Percentiles rank a stretch among this genome's conserved stretches.
phyloP scores from a whole-genome alignment of 768 basidiomycete species.

The Psilocybe azurescens region DNA sequence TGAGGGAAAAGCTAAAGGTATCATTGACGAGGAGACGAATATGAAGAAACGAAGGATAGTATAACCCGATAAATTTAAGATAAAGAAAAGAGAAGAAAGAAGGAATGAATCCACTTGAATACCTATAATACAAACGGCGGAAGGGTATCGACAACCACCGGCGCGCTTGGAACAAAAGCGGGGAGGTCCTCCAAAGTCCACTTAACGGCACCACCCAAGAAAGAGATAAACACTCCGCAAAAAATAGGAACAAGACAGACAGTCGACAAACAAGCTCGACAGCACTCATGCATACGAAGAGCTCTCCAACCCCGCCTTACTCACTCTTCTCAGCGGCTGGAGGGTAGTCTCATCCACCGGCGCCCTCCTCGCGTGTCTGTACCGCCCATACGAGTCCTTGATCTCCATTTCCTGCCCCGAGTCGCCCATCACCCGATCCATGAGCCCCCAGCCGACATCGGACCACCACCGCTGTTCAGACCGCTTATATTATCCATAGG shows the following conservation, averaged over 20 bases:
- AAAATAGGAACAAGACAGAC: background rate
- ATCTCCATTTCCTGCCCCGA: conserved; percentile 88
- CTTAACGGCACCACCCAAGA: background rate
- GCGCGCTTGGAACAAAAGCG: background rate
- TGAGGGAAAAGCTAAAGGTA: too few relatives aligned
- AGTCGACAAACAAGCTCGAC: background rate
- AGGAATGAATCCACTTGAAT: background rate
- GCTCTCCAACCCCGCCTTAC: conserved; percentile 93
- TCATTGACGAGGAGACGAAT: too few relatives aligned
- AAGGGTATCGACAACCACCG: conserved; percentile 10
- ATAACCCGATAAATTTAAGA: too few relatives aligned
- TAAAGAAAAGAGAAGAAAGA: background rate
- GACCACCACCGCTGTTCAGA: conserved; percentile 34
- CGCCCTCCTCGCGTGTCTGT: conserved; percentile 84
- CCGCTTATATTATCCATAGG: conserved; percentile 49
- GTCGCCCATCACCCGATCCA: conserved; percentile 60
- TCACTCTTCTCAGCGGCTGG: conserved; percentile 88
- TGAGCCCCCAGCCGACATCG: conserved; percentile 42
- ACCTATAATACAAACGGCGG: conserved; percentile 7
- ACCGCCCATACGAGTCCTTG: conserved; percentile 83
- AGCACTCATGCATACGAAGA: conserved; percentile 40
- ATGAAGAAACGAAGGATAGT: too few relatives aligned
- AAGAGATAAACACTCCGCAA: background rate
- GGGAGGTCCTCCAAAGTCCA: background rate
- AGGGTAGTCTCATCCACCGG: conserved; percentile 89